phyloP scores from a whole-genome alignment of 2,329 filamentous ascomycete species.

The Beauveria pseudobassiana region DNA sequence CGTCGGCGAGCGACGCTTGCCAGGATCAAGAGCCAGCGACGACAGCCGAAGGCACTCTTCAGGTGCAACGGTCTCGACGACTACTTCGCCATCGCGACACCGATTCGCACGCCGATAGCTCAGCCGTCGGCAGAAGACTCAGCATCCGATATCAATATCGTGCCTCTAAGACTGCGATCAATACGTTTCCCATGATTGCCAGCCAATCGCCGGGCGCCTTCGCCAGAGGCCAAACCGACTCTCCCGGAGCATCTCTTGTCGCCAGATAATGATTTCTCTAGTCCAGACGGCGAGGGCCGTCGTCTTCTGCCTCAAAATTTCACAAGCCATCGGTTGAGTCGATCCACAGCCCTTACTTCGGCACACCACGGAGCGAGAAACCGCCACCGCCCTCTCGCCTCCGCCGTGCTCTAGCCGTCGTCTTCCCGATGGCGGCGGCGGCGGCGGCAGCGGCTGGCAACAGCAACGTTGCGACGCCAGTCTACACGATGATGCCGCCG shows the following conservation, averaged over 20 bases:
- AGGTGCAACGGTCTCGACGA: slow-evolving; percentile 30
- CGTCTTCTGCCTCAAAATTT: slow-evolving; percentile 6
- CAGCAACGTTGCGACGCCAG: neutral
- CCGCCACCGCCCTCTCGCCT: neutral
- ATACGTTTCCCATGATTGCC: neutral
- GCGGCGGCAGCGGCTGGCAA: neutral
- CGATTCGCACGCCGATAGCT: neutral
- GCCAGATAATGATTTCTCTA: neutral
- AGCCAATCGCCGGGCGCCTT: neutral
- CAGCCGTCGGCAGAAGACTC: neutral
- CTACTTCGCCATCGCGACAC: slow-evolving; percentile 36
- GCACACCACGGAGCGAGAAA: neutral
- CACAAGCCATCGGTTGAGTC: slow-evolving; percentile 8
- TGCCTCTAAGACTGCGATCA: neutral
- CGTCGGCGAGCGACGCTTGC: slow-evolving; percentile 53
- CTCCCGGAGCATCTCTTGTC: neutral
- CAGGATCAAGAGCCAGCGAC: slow-evolving; percentile 47
- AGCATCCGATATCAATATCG: neutral
- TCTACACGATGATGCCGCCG: neutral
- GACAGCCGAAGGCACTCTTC: slow-evolving; percentile 28
- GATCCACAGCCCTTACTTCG: slow-evolving; percentile 1
- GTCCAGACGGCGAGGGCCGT: neutral
- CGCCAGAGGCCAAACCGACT: neutral
- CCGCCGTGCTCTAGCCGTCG: neutral
- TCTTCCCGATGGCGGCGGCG: neutral